Conservation (phyloP, 192 early-diverging fungal species). For the Umbelopsis vinacea region DNA sequence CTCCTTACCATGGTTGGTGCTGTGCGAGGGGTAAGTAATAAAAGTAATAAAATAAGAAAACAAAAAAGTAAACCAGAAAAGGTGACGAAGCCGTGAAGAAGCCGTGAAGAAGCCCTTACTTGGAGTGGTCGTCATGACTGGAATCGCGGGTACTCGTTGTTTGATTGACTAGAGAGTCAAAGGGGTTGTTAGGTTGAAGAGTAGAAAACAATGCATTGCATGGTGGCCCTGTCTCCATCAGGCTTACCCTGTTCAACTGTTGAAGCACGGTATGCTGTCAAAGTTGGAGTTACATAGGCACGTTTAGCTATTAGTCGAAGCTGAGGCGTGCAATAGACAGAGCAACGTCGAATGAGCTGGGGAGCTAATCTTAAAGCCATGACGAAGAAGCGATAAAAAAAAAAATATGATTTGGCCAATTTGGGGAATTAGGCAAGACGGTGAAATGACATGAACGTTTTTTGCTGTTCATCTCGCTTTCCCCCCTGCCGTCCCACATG, state of each 20-base stretch:
- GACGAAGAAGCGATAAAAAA: background rate
- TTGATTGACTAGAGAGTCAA: background rate
- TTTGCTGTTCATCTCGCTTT: background rate
- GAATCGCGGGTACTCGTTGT: background rate
- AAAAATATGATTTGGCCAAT: background rate
- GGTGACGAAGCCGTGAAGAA: background rate
- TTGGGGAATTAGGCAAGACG: background rate
- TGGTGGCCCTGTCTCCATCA: background rate
- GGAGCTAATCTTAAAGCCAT: slow-evolving; percentile 20
- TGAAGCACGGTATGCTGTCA: background rate
- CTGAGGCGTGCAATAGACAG: background rate
- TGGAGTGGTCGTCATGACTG: background rate
- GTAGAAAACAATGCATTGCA: background rate
- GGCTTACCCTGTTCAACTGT: background rate
- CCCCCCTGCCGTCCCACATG: too few relatives aligned
- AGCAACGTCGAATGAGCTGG: slow-evolving; percentile 16
- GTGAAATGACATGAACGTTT: background rate
- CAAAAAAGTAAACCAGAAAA: too few relatives aligned
- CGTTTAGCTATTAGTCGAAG: background rate
- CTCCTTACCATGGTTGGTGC: slow-evolving; percentile 32
- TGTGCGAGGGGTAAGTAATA: too few relatives aligned
- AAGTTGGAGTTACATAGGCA: background rate
- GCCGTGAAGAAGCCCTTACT: background rate
- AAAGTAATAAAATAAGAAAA: too few relatives aligned
- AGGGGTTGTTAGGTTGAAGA: background rate